Percentiles rank a stretch among this genome's conserved stretches.
Evolutionary conservation across 306 rosid genomes (phyloP).

Genomic region (Rubus parviflorus): DNA sequence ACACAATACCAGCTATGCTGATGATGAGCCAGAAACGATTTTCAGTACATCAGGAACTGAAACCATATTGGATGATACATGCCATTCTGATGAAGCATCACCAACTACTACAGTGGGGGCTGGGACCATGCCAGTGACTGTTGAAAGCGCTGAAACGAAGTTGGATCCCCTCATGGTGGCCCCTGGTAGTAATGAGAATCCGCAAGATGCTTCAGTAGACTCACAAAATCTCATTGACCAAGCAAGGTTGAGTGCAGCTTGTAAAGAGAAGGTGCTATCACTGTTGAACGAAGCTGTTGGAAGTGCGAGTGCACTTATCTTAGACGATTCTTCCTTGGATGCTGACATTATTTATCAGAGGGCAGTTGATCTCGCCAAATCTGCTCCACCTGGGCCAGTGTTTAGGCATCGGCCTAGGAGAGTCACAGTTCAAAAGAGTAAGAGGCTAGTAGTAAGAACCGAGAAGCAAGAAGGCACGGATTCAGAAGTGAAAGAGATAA

Average conservation of each 20-base stretch:
- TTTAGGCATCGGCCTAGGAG: conserved; percentile 45
- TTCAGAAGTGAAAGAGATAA: conserved; percentile 31
- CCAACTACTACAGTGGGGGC: conserved; percentile 23
- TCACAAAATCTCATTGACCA: conserved; percentile 28
- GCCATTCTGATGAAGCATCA: conserved; percentile 29
- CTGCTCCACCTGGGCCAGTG: conserved; percentile 70
- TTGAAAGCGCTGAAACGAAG: conserved; percentile 20
- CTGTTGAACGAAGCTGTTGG: conserved; percentile 69
- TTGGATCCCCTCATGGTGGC: conserved; percentile 18
- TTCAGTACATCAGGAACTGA: conserved; percentile 24
- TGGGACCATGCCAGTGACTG: conserved; percentile 18
- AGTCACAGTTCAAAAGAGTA: conserved; percentile 21
- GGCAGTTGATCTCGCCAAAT: conserved; percentile 58
- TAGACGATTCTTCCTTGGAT: conserved; percentile 56
- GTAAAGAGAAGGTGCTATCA: conserved; percentile 46
- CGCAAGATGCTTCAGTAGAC: conserved; percentile 33
- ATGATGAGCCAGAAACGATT: conserved; percentile 23
- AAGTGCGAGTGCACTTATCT: conserved; percentile 64
- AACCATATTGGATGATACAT: conserved; percentile 26
- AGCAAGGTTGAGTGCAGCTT: conserved; percentile 30
- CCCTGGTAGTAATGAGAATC: conserved; percentile 24
- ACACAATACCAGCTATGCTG: conserved; percentile 22
- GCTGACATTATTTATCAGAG: conserved; percentile 60
- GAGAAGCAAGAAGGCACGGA: conserved; percentile 31
- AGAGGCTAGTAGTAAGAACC: conserved; percentile 13